Conservation (phyloP, 805 yeast genomes). For the Candida odintsovae region DNA sequence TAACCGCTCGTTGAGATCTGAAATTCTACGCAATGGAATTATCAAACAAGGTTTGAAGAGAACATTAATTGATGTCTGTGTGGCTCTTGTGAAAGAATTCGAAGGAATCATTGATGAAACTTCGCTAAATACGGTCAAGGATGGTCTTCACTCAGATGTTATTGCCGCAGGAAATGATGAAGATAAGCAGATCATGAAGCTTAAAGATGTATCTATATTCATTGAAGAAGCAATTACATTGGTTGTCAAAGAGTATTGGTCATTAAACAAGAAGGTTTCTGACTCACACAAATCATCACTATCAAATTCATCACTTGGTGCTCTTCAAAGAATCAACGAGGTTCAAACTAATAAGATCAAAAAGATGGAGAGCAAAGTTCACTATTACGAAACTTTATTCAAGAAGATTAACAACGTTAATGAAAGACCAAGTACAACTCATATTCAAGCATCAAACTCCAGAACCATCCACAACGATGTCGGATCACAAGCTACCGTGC, state of each 20-base stretch:
- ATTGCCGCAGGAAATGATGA: background rate
- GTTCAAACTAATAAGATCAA: constrained; percentile 5
- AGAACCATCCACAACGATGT: background rate
- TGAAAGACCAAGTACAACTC: constrained; percentile 3
- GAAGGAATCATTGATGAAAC: constrained; percentile 15
- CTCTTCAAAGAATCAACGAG: constrained; percentile 11
- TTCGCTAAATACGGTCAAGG: constrained; percentile 10
- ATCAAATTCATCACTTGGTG: constrained; percentile 2
- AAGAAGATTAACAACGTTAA: constrained; percentile 5
- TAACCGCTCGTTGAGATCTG: constrained; percentile 9
- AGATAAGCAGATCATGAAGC: constrained; percentile 5
- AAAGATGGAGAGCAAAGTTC: constrained; percentile 4
- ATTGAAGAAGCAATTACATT: constrained; percentile 15
- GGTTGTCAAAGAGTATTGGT: constrained; percentile 12
- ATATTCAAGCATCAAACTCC: background rate
- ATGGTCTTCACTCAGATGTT: constrained; percentile 2
- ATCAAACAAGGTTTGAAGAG: constrained; percentile 10
- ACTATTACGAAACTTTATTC: constrained; percentile 7
- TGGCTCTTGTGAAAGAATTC: constrained; percentile 6
- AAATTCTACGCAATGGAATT: constrained; percentile 5
- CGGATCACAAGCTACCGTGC: background rate
- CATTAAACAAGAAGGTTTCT: constrained; percentile 5
- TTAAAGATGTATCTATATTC: constrained; percentile 10
- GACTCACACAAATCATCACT: constrained; percentile 5
- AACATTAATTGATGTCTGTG: constrained; percentile 3